These are phyloP conservation scores for Exophiala mesophila DNA, from an alignment of 2,329 filamentous ascomycete species.

Conservation along the genomic window DNA sequence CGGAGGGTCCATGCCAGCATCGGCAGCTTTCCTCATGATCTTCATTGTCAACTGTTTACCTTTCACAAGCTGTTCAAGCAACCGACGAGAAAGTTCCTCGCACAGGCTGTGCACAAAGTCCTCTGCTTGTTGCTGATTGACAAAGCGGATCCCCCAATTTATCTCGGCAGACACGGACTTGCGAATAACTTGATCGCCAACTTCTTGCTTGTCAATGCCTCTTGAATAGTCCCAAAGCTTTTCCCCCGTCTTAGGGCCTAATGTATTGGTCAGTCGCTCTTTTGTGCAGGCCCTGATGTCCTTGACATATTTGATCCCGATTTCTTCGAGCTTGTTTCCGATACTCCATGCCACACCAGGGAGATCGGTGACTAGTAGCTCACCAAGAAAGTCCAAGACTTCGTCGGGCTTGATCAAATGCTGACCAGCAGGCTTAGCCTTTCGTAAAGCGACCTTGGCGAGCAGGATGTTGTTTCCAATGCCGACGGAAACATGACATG, in stretches of 20 bases:
- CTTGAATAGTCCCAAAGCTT: constrained; percentile 86
- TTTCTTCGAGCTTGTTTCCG: constrained; percentile 78
- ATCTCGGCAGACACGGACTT: constrained; percentile 97
- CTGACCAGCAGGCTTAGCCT: constrained; percentile 91
- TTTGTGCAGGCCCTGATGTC: constrained; percentile 74
- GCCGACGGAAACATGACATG: constrained; percentile 84
- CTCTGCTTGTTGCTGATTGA: constrained; percentile 86
- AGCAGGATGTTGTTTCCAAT: constrained; percentile 87
- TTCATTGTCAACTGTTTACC: constrained; percentile 89
- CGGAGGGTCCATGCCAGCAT: constrained; percentile 83
- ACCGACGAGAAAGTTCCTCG: constrained; percentile 73
- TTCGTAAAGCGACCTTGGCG: constrained; percentile 84
- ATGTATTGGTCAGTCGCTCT: constrained; percentile 64
- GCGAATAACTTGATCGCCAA: constrained; percentile 76
- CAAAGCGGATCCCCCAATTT: constrained; percentile 96
- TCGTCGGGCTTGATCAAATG: constrained; percentile 80
- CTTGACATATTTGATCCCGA: constrained; percentile 75
- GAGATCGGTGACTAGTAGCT: constrained; percentile 71
- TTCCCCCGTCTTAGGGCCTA: constrained; percentile 90
- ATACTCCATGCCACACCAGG: constrained; percentile 93
- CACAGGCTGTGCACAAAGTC: constrained; percentile 84
- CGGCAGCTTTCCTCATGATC: constrained; percentile 79
- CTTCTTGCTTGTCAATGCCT: constrained; percentile 79
- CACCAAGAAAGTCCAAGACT: constrained; percentile 69
- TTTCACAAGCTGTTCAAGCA: constrained; percentile 78